Percentiles rank a stretch among this genome's conserved stretches.
Conservation (phyloP, 2,329 filamentous ascomycete genomes). For the Camillea tinctor region DNA sequence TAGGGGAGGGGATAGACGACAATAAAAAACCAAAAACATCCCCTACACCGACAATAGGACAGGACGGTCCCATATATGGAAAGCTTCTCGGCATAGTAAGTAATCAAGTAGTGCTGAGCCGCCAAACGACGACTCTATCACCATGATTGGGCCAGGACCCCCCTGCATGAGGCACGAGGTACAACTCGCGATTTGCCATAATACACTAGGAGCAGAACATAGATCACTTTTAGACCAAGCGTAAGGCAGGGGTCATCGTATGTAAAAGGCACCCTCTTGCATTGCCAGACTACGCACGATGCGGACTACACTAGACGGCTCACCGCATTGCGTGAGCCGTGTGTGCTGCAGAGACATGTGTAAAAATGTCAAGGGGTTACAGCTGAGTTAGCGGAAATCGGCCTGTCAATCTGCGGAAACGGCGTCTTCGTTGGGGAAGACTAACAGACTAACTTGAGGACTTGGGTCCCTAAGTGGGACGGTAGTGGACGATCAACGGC, state of each 20-base stretch:
- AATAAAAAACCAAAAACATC: not conserved
- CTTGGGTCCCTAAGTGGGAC: not conserved
- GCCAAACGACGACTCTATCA: not conserved
- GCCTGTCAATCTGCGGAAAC: not conserved
- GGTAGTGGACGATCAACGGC: not conserved
- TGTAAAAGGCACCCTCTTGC: not conserved
- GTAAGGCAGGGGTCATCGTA: not conserved
- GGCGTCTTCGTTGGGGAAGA: not conserved
- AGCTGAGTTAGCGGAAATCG: not conserved
- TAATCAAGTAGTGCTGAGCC: not conserved
- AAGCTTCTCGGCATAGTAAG: not conserved
- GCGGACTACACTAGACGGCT: not conserved
- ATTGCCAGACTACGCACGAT: not conserved
- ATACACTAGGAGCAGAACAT: too few relatives aligned
- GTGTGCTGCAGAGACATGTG: constrained; percentile 1
- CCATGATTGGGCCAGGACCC: not conserved
- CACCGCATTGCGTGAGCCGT: constrained; percentile 2
- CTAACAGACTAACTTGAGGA: not conserved
- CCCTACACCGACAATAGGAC: not conserved
- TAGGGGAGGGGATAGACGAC: not conserved
- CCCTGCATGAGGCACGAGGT: not conserved
- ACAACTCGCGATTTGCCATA: too few relatives aligned
- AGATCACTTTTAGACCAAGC: not conserved
- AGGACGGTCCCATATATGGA: not conserved
- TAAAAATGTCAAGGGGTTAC: not conserved